Evolutionary conservation across 805 yeast species (phyloP), one percentile per base, ranked within the genome.

Genomic region (Dipodascopsis tothii): DNA sequence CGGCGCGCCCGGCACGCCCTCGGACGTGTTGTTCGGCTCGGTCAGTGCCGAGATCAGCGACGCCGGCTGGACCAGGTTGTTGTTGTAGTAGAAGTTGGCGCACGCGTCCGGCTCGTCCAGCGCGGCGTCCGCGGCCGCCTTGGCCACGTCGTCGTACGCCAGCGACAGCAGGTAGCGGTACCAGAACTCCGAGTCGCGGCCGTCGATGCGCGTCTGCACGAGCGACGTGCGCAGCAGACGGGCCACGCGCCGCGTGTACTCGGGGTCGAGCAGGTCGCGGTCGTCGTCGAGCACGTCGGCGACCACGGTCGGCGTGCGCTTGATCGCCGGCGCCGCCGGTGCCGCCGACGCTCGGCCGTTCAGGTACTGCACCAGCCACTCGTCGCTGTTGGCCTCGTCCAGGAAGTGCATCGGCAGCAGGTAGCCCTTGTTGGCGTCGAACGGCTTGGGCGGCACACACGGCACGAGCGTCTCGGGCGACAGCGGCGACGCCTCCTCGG

Each of bases 341-440:
- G n/a, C n/a, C 11, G 11, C 14, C 9, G 30, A 25, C 9, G 30
- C 30, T 25, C 30, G 11, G 9, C 30, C 30, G 11, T 25, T 14
- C 14, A 25, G 30, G 14, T 25, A 25, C 30, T 25, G 30, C 14
- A 14, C 30, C 9, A 25, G 11, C 30, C 30, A 25, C 30, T 25
- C 30, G 9, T 14, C 30, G 14, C 11, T 9, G n/a, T n/a, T n/a
- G 9, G 30, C 11, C 30, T 25, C 30, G 11, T 25, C 30, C 30
- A 25, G 14, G 14, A 25, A 40, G 40, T 39, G 36, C 5, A 44
- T 47, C 23, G 44, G 51, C 9, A 47, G 43, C 2, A 45, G 48
- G 27, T 47, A 47, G 21, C 51, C 51, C 23, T 47, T 47, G 40
- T 47, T 47, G n/a, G 50, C 35, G 32, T 47, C 51, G 4, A 45